A percentile compares a stretch with the other conserved stretches of the same genome.
These are phyloP conservation scores for Citrus glauca DNA, from an alignment of 345 rosid species.

Conservation along the genomic window DNA sequence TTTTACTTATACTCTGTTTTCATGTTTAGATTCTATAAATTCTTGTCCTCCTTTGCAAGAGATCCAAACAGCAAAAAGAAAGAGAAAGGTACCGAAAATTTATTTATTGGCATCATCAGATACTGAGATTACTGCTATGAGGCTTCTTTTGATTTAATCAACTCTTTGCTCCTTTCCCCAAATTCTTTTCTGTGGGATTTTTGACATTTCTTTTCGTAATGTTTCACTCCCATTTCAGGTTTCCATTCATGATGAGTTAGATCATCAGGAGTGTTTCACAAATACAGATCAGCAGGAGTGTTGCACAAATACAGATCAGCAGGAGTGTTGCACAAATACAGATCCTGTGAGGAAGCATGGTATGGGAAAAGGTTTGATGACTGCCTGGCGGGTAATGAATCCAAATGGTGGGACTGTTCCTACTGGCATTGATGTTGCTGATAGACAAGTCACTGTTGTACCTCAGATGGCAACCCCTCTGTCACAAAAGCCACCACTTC, in stretches of 20 bases:
- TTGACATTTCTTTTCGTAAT: slow-evolving; percentile 4
- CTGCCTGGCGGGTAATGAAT: slow-evolving; percentile 74
- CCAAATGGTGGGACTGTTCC: slow-evolving; percentile 53
- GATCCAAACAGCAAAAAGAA: slow-evolving; percentile 38
- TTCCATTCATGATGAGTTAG: slow-evolving; percentile 15
- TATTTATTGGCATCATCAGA: neutral
- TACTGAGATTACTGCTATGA: neutral
- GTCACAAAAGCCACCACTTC: slow-evolving; percentile 27
- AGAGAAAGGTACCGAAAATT: slow-evolving; percentile 60
- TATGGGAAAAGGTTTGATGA: slow-evolving; percentile 96
- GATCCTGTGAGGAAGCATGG: slow-evolving; percentile 65
- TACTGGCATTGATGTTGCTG: slow-evolving; percentile 43
- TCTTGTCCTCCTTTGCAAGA: slow-evolving; percentile 30
- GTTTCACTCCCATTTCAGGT: slow-evolving; percentile 24
- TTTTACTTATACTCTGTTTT: slow-evolving; percentile 10
- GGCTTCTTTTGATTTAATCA: neutral
- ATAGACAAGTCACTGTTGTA: slow-evolving; percentile 16
- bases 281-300: slow-evolving; percentile 19
- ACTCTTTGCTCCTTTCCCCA: too few relatives aligned
- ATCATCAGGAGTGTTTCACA: slow-evolving; percentile 19
- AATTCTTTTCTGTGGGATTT: slow-evolving; percentile 6
- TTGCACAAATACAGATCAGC: slow-evolving; percentile 13
- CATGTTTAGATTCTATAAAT: slow-evolving; percentile 43
- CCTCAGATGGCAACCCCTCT: slow-evolving; percentile 19
- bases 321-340: slow-evolving; percentile 21